A percentile compares a stretch with the other conserved stretches of the same genome.
Conservation (phyloP, 371 early-diverging fungal species). For the Rhizopus arrhizus region DNA sequence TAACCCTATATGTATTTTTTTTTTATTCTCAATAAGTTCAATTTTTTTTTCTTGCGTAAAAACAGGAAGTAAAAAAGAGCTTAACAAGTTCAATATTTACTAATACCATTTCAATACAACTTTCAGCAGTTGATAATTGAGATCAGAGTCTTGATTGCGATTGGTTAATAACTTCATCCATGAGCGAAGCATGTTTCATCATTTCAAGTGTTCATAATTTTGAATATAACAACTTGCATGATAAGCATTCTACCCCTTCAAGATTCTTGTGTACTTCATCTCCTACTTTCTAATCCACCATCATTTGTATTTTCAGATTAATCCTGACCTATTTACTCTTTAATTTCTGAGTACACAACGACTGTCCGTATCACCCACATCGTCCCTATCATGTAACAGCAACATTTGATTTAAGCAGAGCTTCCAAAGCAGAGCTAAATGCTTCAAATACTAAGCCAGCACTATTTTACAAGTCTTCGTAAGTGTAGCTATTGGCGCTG, state of each 20-base stretch:
- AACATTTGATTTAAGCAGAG: slow-evolving; percentile 82
- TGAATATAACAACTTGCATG: slow-evolving; percentile 96
- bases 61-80: no score
- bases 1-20: no score
- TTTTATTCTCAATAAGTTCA: no score
- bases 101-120: slow-evolving; percentile 91
- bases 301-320: slow-evolving; percentile 81
- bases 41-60: no score
- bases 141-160: slow-evolving; percentile 91
- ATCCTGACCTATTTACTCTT: slow-evolving; percentile 87
- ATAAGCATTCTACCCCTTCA: slow-evolving; percentile 83
- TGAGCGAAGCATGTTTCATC: slow-evolving; percentile 83
- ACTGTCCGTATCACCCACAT: slow-evolving; percentile 56
- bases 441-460: slow-evolving; percentile 76
- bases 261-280: slow-evolving; percentile 88
- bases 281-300: slow-evolving; percentile 80
- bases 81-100: slow-evolving; percentile 92
- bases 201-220: slow-evolving; percentile 93
- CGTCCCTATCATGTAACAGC: slow-evolving; percentile 47
- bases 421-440: slow-evolving; percentile 69
- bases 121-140: slow-evolving; percentile 88
- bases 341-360: slow-evolving; percentile 77
- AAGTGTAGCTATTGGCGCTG: slow-evolving; percentile 61
- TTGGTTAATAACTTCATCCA: slow-evolving; percentile 89
- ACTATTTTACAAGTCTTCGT: slow-evolving; percentile 62